These are phyloP conservation scores for Aspergillus versicolor DNA, from an alignment of 2,329 filamentous ascomycete genomes.

Conservation along the genomic window DNA sequence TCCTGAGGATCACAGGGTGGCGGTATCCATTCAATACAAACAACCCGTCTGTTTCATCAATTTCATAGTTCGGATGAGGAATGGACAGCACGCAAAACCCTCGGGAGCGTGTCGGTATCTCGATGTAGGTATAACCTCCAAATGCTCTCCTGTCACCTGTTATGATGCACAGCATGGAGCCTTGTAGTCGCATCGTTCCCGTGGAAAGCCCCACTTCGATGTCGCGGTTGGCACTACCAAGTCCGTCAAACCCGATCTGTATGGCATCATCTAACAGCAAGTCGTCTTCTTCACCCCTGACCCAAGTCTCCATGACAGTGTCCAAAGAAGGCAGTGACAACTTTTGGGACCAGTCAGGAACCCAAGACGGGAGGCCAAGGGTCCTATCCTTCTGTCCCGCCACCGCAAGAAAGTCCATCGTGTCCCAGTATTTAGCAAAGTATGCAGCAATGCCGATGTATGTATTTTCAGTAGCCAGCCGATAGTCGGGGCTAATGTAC, in stretches of 20 bases:
- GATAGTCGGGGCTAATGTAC: constrained; percentile 1
- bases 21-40: constrained; percentile 5
- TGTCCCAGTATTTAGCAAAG: not conserved
- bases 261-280: not conserved
- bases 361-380: constrained; percentile 3
- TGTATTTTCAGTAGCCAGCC: not conserved
- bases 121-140: not conserved
- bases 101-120: not conserved
- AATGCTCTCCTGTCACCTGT: not conserved
- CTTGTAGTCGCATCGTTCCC: not conserved
- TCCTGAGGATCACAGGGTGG: not conserved
- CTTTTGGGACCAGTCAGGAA: constrained; percentile 7
- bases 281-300: not conserved
- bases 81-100: not conserved
- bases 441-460: constrained; percentile 1
- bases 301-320: not conserved
- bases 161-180: not conserved
- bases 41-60: not conserved
- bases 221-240: not conserved
- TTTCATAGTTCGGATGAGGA: not conserved
- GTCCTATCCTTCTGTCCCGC: not conserved
- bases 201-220: not conserved
- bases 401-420: not conserved
- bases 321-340: not conserved
- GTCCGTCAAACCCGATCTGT: not conserved